Conservation (phyloP, 176 grass and related monocot species). For the Oryza coarctata region DNA sequence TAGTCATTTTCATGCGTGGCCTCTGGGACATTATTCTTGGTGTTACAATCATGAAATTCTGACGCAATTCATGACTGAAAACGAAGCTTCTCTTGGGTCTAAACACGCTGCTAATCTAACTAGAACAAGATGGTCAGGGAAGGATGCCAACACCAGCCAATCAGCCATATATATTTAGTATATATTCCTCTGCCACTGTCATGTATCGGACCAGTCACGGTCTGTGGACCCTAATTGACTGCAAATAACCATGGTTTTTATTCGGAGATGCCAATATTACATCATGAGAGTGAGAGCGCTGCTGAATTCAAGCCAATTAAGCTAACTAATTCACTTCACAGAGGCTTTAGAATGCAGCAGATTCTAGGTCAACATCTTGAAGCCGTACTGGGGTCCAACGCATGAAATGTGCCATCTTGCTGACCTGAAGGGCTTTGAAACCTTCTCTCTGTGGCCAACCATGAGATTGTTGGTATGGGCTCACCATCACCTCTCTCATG, state of each 20-base stretch:
- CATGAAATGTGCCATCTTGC: slow-evolving; percentile 16
- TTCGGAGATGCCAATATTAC: neutral
- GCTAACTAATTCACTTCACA: neutral
- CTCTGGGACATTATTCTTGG: neutral
- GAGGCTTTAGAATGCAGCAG: neutral
- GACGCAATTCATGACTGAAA: neutral
- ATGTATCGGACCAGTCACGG: neutral
- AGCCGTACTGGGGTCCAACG: neutral
- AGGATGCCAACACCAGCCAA: no score
- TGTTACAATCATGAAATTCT: slow-evolving; percentile 13
- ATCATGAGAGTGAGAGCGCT: neutral
- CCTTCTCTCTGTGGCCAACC: neutral
- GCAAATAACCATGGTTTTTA: neutral
- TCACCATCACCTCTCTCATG: neutral
- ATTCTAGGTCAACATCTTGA: neutral
- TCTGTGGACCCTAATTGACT: neutral
- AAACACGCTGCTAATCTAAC: neutral
- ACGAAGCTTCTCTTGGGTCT: neutral
- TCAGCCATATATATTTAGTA: neutral
- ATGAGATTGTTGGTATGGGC: neutral
- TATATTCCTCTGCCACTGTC: neutral
- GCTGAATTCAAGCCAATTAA: neutral
- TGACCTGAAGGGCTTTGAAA: slow-evolving; percentile 7
- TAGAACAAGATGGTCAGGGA: neutral
- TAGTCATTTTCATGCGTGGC: neutral